phyloP scores from a whole-genome alignment of 176 grass and related monocot species.

The barley (Hordeum vulgare) region DNA sequence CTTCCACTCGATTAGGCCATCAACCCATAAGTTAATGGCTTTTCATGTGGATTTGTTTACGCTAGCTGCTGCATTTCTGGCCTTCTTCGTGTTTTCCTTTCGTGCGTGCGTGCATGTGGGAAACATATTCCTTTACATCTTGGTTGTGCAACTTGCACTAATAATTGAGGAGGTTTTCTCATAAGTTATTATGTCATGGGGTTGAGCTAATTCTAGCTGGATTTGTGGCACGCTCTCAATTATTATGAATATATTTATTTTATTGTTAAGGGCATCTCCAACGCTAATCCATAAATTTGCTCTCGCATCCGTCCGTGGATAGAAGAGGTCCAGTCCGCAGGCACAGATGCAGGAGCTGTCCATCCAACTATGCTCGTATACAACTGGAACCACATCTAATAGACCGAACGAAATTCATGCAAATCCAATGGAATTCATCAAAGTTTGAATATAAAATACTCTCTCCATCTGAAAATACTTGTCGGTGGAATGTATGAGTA shows the following conservation, averaged over 20 bases:
- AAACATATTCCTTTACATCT: slow-evolving; percentile 25
- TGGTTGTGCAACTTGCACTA: slow-evolving; percentile 13
- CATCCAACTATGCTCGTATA: no score
- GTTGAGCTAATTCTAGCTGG: slow-evolving; percentile 18
- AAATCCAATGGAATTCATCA: no score
- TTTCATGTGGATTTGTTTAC: slow-evolving; percentile 7
- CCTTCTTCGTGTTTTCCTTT: not conserved
- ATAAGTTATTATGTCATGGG: not conserved
- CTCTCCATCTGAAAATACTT: no score
- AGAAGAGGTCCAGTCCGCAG: no score
- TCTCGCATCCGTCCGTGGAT: no score
- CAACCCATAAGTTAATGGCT: not conserved
- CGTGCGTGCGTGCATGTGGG: slow-evolving; percentile 29
- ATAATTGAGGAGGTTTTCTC: slow-evolving; percentile 29
- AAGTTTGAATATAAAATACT: no score
- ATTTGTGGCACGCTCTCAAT: not conserved
- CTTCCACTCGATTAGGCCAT: not conserved
- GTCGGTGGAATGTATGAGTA: no score
- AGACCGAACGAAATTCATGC: no score
- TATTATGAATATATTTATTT: not conserved
- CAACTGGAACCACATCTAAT: no score
- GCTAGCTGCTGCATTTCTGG: not conserved
- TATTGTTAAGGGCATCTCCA: no score
- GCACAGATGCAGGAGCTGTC: no score
- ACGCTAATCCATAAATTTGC: no score